Conservation (phyloP, 1,284 basidiomycete genomes). For the Coriolopsis trogii region DNA sequence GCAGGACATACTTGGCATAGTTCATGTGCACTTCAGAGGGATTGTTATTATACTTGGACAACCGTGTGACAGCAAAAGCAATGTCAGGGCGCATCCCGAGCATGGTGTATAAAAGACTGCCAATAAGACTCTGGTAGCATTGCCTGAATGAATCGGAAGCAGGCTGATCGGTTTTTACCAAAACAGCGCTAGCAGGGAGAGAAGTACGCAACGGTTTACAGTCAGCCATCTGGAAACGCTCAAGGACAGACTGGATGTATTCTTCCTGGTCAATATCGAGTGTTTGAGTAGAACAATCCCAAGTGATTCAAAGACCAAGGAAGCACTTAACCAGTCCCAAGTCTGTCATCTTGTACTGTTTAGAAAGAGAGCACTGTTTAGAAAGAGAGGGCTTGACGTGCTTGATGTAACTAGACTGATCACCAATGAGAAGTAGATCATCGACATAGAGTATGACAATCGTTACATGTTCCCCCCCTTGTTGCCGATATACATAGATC, state of each 20-base stretch:
- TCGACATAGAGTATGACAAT: constrained; percentile 9
- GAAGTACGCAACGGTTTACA: constrained; percentile 22
- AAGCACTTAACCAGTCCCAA: constrained; percentile 35
- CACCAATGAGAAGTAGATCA: constrained; percentile 7
- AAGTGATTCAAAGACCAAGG: constrained; percentile 35
- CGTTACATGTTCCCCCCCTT: constrained; percentile 8
- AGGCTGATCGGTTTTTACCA: constrained; percentile 6
- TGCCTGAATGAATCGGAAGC: constrained; percentile 10
- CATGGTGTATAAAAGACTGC: constrained; percentile 35
- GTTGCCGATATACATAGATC: constrained; percentile 7
- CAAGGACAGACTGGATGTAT: constrained; percentile 30
- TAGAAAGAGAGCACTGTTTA: constrained; percentile 30
- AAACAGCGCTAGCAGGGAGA: constrained; percentile 15
- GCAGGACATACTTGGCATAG: constrained; percentile 7
- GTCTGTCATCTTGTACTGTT: constrained; percentile 34
- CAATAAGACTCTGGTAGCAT: constrained; percentile 31
- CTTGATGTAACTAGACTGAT: not conserved
- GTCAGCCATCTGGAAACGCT: constrained; percentile 17
- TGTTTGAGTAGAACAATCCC: constrained; percentile 24
- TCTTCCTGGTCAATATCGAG: constrained; percentile 14
- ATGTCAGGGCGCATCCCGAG: constrained; percentile 12
- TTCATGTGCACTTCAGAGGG: constrained; percentile 10
- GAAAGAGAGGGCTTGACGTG: constrained; percentile 28
- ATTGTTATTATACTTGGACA: constrained; percentile 15
- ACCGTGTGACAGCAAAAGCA: constrained; percentile 5